phyloP scores from a whole-genome alignment of 75 land plant genomes.

The Larix kaempferi region DNA sequence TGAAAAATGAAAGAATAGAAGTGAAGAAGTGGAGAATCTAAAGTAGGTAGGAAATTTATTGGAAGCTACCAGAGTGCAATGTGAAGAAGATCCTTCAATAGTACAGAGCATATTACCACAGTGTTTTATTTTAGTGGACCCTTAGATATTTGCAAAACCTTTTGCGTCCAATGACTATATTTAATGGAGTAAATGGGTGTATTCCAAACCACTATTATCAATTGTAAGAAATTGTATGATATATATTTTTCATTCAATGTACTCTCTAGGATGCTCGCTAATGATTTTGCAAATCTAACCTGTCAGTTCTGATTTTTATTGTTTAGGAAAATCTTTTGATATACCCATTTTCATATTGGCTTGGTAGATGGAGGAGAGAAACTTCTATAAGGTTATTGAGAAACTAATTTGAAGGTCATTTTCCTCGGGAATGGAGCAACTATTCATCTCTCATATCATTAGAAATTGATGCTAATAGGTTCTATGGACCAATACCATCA shows the following conservation, averaged over 20 bases:
- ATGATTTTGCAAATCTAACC: too few relatives aligned
- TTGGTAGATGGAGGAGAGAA: conserved; percentile 35
- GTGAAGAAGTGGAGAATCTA: background rate
- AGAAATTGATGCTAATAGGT: conserved; percentile 34
- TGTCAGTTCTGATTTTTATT: too few relatives aligned
- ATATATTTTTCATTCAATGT: too few relatives aligned
- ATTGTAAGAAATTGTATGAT: too few relatives aligned
- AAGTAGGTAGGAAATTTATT: background rate
- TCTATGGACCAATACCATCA: conserved; percentile 45
- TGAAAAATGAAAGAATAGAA: background rate
- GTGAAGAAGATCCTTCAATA: background rate
- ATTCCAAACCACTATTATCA: too few relatives aligned
- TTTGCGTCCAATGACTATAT: too few relatives aligned
- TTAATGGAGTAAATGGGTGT: too few relatives aligned
- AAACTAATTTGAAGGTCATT: conserved; percentile 39
- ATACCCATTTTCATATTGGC: too few relatives aligned
- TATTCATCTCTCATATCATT: conserved; percentile 20
- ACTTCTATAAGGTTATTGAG: conserved; percentile 29
- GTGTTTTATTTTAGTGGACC: background rate
- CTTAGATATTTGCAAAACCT: too few relatives aligned
- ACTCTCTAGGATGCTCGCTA: too few relatives aligned
- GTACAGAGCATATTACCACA: background rate
- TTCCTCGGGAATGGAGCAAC: conserved; percentile 41
- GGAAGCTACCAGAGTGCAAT: background rate
- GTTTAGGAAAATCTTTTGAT: too few relatives aligned